These are phyloP conservation scores for Myxozyma neotropica DNA, from an alignment of 805 yeast genomes.

Conservation along the genomic window DNA sequence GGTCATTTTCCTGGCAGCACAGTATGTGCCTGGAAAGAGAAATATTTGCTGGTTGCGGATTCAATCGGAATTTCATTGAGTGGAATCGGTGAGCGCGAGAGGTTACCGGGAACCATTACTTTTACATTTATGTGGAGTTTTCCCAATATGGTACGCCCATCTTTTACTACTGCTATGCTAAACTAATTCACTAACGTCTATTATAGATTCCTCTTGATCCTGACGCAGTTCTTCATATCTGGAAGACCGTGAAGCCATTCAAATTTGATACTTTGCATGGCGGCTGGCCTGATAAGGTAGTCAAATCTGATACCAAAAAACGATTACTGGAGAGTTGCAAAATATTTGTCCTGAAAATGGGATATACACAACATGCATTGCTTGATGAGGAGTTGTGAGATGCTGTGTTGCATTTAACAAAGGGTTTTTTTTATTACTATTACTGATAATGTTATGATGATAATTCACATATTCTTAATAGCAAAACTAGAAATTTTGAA, in stretches of 20 bases:
- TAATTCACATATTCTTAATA: neutral
- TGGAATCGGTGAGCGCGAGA: constrained; percentile 25
- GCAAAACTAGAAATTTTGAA: too few relatives aligned
- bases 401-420: neutral
- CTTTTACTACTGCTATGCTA: neutral
- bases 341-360: constrained; percentile 27
- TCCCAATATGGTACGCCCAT: constrained; percentile 31
- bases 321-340: constrained; percentile 29
- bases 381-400: constrained; percentile 1
- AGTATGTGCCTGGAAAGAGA: constrained; percentile 27
- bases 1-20: constrained; percentile 35
- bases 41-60: constrained; percentile 31
- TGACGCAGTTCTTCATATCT: constrained; percentile 27
- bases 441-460: neutral
- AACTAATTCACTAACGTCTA: neutral
- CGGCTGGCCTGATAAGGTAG: constrained; percentile 32
- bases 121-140: constrained; percentile 35
- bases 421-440: neutral
- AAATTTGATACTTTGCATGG: constrained; percentile 22
- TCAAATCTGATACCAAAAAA: constrained; percentile 16
- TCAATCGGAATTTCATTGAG: constrained; percentile 28
- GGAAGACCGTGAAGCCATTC: constrained; percentile 29
- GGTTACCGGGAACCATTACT: constrained; percentile 28
- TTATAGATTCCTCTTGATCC: constrained; percentile 31
- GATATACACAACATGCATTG: constrained; percentile 24